Conservation (phyloP, 2,329 filamentous ascomycete species). For the Fusarium poae region DNA sequence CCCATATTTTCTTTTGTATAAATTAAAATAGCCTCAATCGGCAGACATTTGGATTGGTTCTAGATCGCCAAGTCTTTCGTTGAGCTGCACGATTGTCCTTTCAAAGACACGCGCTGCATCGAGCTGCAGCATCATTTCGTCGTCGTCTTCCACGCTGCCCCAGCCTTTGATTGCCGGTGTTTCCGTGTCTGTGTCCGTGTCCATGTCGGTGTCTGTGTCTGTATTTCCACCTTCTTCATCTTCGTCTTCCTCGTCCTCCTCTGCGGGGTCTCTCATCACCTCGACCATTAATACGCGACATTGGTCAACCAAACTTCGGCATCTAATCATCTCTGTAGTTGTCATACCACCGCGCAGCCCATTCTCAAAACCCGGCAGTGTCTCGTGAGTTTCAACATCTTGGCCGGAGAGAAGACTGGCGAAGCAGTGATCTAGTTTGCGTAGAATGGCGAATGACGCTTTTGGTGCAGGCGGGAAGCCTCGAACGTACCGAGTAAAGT, state of each 20-base stretch:
- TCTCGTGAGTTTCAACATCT: slow-evolving; percentile 73
- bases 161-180: slow-evolving; percentile 37
- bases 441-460: slow-evolving; percentile 77
- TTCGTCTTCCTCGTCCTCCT: slow-evolving; percentile 52
- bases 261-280: slow-evolving; percentile 66
- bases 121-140: slow-evolving; percentile 70
- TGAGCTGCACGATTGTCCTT: slow-evolving; percentile 79
- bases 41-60: slow-evolving; percentile 41
- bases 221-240: slow-evolving; percentile 45
- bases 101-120: slow-evolving; percentile 84
- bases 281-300: slow-evolving; percentile 79
- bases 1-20: background rate
- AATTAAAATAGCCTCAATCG: slow-evolving; percentile 24
- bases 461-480: slow-evolving; percentile 73
- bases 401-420: slow-evolving; percentile 77
- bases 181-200: slow-evolving; percentile 45
- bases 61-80: slow-evolving; percentile 68
- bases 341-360: slow-evolving; percentile 75
- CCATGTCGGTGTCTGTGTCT: slow-evolving; percentile 52
- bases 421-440: slow-evolving; percentile 87
- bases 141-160: slow-evolving; percentile 58
- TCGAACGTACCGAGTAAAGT: slow-evolving; percentile 78
- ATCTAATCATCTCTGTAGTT: slow-evolving; percentile 86
- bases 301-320: slow-evolving; percentile 83
- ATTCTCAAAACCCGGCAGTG: slow-evolving; percentile 77